A percentile compares a stretch with the other conserved stretches of the same genome.
phyloP scores from a whole-genome alignment of 495 filamentous ascomycete genomes.

The Aspergillus indologenus region DNA sequence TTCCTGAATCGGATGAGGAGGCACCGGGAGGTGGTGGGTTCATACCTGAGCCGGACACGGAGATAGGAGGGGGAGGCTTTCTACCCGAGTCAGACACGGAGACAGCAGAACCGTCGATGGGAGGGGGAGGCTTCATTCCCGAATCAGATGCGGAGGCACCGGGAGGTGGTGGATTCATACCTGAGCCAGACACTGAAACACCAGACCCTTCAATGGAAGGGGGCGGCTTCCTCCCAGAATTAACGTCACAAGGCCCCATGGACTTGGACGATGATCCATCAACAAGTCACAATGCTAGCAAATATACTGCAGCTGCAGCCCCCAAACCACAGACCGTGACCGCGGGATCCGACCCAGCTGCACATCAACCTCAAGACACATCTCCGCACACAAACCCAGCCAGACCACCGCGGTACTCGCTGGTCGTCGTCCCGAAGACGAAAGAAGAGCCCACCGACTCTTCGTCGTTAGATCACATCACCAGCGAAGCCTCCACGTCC shows the following conservation, averaged over 20 bases:
- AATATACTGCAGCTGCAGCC: not conserved
- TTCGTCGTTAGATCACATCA: not conserved
- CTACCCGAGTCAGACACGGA: not conserved
- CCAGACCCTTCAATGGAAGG: not conserved
- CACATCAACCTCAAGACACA: not conserved
- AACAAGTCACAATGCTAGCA: not conserved
- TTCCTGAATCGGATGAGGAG: constrained; percentile 1
- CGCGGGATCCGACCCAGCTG: not conserved
- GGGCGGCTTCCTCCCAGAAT: not conserved
- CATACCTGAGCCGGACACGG: not conserved
- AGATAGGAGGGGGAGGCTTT: not conserved
- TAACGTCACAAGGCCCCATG: not conserved
- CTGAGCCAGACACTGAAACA: not conserved
- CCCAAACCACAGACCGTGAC: not conserved
- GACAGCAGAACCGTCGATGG: not conserved
- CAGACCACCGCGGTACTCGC: constrained; percentile 25
- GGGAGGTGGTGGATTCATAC: not conserved
- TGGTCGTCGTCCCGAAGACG: constrained; percentile 33
- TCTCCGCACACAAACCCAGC: not conserved
- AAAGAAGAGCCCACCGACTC: not conserved
- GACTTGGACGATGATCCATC: not conserved
- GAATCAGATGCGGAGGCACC: not conserved
- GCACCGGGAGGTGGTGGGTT: not conserved
- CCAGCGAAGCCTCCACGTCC: constrained; percentile 11
- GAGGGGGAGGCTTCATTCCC: not conserved